These are phyloP conservation scores for Fusarium tanahbumbuense DNA, from an alignment of 2,329 filamentous ascomycete genomes.

Conservation along the genomic window DNA sequence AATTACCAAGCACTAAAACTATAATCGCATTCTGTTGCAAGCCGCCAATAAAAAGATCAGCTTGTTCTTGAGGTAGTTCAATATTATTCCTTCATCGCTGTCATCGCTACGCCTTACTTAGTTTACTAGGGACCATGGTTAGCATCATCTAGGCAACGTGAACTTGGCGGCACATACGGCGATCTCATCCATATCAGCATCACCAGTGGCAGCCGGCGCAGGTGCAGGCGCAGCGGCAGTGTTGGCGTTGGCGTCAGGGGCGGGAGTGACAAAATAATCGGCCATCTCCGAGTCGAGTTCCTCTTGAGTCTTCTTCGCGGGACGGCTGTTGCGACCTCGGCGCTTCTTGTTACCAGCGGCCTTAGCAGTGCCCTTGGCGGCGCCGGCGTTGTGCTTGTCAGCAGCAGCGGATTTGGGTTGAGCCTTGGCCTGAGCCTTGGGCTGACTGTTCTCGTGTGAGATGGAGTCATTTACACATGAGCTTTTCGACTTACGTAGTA, in stretches of 20 bases:
- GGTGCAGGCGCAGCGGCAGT: slow-evolving; percentile 59
- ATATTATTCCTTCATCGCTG: slow-evolving; percentile 24
- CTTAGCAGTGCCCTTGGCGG: slow-evolving; percentile 56
- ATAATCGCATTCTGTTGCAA: slow-evolving; percentile 31
- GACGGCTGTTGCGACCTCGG: slow-evolving; percentile 67
- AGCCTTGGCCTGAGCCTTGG: slow-evolving; percentile 41
- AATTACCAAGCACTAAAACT: slow-evolving; percentile 24
- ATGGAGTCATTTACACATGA: not conserved
- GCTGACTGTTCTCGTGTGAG: slow-evolving; percentile 46
- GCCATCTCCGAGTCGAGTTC: slow-evolving; percentile 98
- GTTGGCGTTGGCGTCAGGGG: slow-evolving; percentile 57
- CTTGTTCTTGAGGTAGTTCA: slow-evolving; percentile 43
- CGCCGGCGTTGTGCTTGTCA: slow-evolving; percentile 72
- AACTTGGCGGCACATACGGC: slow-evolving; percentile 51
- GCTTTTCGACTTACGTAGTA: slow-evolving; percentile 68
- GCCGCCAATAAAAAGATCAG: slow-evolving; percentile 12
- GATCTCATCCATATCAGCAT: slow-evolving; percentile 76
- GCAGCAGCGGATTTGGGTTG: slow-evolving; percentile 85
- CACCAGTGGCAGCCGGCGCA: slow-evolving; percentile 61
- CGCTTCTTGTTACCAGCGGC: slow-evolving; percentile 64
- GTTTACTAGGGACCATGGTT: slow-evolving; percentile 32
- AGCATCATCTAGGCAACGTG: slow-evolving; percentile 3
- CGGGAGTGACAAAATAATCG: slow-evolving; percentile 81
- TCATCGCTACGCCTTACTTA: not conserved
- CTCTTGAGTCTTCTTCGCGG: slow-evolving; percentile 88